phyloP scores from a whole-genome alignment of 495 filamentous ascomycete genomes.

The Tuber indicum region DNA sequence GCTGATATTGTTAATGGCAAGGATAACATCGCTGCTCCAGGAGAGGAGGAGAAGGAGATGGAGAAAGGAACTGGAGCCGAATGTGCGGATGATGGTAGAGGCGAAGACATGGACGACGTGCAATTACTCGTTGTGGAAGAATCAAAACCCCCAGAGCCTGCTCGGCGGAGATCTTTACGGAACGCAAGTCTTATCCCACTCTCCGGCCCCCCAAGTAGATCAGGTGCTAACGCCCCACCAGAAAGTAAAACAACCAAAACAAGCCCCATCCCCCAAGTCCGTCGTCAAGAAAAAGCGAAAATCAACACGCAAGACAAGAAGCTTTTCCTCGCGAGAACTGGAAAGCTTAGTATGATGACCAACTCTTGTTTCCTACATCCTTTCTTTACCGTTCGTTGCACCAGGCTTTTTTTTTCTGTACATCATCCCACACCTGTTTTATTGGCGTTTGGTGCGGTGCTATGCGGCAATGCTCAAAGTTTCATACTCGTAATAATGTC shows the following conservation, averaged over 20 bases:
- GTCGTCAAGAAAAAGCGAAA: conserved; percentile 3
- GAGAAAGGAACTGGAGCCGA: conserved; percentile 2
- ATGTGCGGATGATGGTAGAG: conserved; percentile 14
- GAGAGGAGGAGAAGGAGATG: conserved; percentile 9
- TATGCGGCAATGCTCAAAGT: background rate
- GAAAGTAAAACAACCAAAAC: background rate
- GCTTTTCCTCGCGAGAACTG: background rate
- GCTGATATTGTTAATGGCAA: conserved; percentile 10
- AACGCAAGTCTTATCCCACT: background rate
- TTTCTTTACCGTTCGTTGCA: background rate
- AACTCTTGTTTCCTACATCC: background rate
- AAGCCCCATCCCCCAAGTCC: background rate
- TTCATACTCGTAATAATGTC: background rate
- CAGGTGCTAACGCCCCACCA: background rate
- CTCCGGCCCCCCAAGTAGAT: background rate
- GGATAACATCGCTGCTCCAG: background rate
- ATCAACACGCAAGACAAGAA: background rate
- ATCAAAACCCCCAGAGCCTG: background rate
- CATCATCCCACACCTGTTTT: background rate
- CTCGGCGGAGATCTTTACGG: background rate
- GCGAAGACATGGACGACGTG: background rate
- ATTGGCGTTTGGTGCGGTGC: background rate
- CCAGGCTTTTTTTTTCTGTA: background rate
- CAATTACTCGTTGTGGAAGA: background rate
- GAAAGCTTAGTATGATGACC: background rate